Evolutionary conservation across 1,284 basidiomycete species (phyloP).

Genomic region (Nidula niveotomentosa): DNA sequence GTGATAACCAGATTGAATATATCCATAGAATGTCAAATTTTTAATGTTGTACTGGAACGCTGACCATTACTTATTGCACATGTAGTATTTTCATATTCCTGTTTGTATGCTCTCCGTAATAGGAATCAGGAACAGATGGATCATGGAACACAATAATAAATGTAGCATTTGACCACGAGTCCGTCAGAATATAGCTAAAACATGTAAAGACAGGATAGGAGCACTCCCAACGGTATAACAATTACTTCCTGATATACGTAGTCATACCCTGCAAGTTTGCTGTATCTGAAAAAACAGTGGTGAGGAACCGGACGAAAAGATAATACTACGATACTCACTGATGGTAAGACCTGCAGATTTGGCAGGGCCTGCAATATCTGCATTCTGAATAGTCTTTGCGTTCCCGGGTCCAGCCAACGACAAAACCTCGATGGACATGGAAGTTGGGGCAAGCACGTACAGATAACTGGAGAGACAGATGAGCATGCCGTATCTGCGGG

Average conservation of each 20-base stretch:
- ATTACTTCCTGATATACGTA: constrained; percentile 26
- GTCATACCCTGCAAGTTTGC: constrained; percentile 44
- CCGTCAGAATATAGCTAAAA: no score
- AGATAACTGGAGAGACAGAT: constrained; percentile 33
- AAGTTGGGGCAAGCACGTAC: constrained; percentile 40
- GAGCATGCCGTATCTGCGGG: background rate
- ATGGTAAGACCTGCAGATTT: constrained; percentile 35
- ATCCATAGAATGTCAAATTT: no score
- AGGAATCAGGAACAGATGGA: no score
- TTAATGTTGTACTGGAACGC: background rate
- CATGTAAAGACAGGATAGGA: no score
- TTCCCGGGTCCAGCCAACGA: constrained; percentile 38
- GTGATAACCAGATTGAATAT: no score
- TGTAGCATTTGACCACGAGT: no score
- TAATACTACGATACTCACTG: constrained; percentile 21
- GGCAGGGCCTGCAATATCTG: constrained; percentile 37
- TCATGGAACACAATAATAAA: no score
- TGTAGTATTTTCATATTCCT: no score
- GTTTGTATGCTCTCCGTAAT: no score
- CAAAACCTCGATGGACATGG: constrained; percentile 39
- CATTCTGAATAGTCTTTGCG: constrained; percentile 33
- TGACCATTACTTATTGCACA: background rate
- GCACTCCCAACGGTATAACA: background rate
- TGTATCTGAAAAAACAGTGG: constrained; percentile 20
- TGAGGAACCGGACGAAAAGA: background rate